phyloP scores from a whole-genome alignment of 208 protist species.

The Lotmaria passim region DNA sequence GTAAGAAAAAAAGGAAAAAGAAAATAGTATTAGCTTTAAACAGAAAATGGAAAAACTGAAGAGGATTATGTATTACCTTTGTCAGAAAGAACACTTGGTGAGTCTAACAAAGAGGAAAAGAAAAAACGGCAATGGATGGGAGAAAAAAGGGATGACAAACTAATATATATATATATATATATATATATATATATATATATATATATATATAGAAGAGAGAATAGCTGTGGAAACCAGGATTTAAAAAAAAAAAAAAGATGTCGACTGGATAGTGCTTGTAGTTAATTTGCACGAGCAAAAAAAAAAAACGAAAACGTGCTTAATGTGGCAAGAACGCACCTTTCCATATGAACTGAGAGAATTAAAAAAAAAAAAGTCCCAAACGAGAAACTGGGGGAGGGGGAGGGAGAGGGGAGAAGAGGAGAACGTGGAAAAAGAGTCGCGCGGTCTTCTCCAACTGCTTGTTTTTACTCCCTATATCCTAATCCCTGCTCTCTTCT shows the following conservation, averaged over 20 bases:
- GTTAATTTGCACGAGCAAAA: background rate
- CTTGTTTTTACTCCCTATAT: too few relatives aligned
- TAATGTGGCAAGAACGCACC: too few relatives aligned
- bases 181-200: too few relatives aligned
- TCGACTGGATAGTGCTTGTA: too few relatives aligned
- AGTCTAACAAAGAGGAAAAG: background rate
- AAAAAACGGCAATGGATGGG: background rate
- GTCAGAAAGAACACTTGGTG: too few relatives aligned
- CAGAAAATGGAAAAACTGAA: conserved; percentile 8
- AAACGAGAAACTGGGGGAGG: background rate
- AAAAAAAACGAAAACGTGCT: conserved; percentile 6
- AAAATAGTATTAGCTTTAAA: conserved; percentile 19
- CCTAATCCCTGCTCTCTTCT: background rate
- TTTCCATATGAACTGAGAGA: background rate
- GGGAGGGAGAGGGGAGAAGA: background rate
- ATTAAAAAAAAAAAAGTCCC: background rate
- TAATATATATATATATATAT: too few relatives aligned
- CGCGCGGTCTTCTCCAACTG: too few relatives aligned
- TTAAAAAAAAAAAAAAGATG: too few relatives aligned
- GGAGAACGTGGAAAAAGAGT: background rate
- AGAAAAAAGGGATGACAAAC: background rate
- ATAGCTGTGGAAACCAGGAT: too few relatives aligned
- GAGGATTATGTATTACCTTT: background rate
- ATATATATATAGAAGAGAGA: too few relatives aligned
- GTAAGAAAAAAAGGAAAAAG: conserved; percentile 18